These are phyloP conservation scores for Melastoma malabathricum DNA, from an alignment of 345 rosid genomes.

Conservation along the genomic window DNA sequence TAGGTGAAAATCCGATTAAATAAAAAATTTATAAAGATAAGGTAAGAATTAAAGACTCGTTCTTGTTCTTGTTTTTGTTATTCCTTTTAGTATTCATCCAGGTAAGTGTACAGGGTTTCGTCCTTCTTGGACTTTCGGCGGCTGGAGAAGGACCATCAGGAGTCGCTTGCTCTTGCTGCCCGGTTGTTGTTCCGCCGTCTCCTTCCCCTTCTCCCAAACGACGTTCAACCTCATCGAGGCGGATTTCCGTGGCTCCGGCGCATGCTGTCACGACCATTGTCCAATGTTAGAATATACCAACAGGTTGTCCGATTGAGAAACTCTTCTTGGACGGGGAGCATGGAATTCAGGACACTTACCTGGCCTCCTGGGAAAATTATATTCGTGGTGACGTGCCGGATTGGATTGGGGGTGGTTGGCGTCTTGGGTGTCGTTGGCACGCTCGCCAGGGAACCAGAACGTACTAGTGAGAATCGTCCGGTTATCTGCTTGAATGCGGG, in stretches of 20 bases:
- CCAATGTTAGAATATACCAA: no score
- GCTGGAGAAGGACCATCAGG: conserved; percentile 78
- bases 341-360: conserved; percentile 20
- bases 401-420: conserved; percentile 32
- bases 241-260: conserved; percentile 73
- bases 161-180: conserved; percentile 92
- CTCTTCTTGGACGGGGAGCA: not conserved
- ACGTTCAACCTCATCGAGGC: conserved; percentile 51
- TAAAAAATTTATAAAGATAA: no score
- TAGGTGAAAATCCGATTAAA: no score
- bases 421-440: conserved; percentile 55
- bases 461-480: conserved; percentile 66
- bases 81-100: conserved; percentile 63
- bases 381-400: conserved; percentile 43
- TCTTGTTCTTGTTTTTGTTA: not conserved
- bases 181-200: conserved; percentile 36
- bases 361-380: conserved; percentile 30
- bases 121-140: conserved; percentile 91
- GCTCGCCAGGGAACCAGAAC: conserved; percentile 59
- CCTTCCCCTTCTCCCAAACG: conserved; percentile 43
- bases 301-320: not conserved
- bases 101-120: conserved; percentile 60
- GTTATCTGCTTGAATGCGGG: conserved; percentile 33
- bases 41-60: not conserved
- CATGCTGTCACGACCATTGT: conserved; percentile 32